phyloP scores from a whole-genome alignment of 129 eudicot genomes.

The Helianthus tuberosus region DNA sequence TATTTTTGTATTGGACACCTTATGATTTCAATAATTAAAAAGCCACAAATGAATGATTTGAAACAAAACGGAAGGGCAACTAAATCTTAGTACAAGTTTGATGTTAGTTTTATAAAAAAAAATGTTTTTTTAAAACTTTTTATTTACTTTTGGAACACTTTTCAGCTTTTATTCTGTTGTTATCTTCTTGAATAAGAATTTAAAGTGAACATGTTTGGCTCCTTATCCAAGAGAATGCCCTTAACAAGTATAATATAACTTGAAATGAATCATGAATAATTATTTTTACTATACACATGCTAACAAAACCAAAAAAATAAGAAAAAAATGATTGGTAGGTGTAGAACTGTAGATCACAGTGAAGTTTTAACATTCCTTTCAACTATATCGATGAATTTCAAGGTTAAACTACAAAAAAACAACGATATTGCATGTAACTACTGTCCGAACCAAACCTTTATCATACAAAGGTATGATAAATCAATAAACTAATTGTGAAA shows the following conservation, averaged over 20 bases:
- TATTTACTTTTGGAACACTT: neutral
- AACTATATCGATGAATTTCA: too few relatives aligned
- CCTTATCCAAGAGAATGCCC: neutral
- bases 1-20: neutral
- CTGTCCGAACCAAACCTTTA: too few relatives aligned
- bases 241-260: neutral
- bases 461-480: too few relatives aligned
- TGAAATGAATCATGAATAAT: neutral
- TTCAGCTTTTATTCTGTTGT: conserved; percentile 10
- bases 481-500: neutral
- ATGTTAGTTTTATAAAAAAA: neutral
- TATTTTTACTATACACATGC: too few relatives aligned
- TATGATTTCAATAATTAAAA: neutral
- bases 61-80: too few relatives aligned
- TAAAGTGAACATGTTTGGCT: conserved; percentile 20
- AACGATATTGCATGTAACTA: too few relatives aligned
- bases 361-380: too few relatives aligned
- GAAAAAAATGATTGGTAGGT: too few relatives aligned
- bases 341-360: too few relatives aligned
- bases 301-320: too few relatives aligned
- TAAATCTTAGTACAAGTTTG: neutral
- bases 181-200: conserved; percentile 31
- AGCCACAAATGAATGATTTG: neutral
- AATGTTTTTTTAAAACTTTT: neutral
- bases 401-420: too few relatives aligned